Evolutionary conservation across 2,329 filamentous ascomycete species (phyloP).

Genomic region (Ophiostoma fasciatum): DNA sequence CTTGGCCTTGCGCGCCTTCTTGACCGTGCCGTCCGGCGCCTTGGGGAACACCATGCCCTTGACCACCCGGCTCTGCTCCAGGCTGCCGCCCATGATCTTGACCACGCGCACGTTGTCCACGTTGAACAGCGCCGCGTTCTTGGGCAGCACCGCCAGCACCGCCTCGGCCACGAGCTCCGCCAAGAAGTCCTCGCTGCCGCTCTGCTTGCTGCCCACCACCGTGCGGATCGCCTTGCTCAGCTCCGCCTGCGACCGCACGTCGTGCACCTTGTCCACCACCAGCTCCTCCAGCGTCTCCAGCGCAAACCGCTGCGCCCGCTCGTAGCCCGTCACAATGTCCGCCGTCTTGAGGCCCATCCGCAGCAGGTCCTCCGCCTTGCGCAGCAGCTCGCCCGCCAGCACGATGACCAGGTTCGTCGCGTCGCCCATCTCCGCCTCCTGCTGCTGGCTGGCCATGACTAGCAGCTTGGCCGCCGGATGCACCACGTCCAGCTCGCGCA

Average conservation of each 20-base stretch:
- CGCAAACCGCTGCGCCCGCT: constrained; percentile 82
- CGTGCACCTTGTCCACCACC: constrained; percentile 76
- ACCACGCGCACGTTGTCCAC: constrained; percentile 98
- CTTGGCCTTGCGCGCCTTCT: constrained; percentile 86
- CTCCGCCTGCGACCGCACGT: constrained; percentile 66
- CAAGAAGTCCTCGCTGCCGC: constrained; percentile 78
- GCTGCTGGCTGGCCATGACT: constrained; percentile 98
- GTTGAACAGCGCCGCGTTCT: constrained; percentile 93
- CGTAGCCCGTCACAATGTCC: constrained; percentile 90
- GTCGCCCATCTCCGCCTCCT: constrained; percentile 98
- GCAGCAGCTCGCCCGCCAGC: constrained; percentile 83
- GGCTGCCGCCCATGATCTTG: constrained; percentile 96
- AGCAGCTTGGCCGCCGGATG: constrained; percentile 95
- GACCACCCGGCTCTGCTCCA: constrained; percentile 87
- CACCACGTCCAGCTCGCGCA: constrained; percentile 93
- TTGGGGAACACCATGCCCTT: constrained; percentile 98
- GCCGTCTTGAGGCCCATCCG: constrained; percentile 97
- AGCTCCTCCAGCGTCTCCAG: constrained; percentile 77
- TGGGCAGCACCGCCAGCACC: constrained; percentile 77
- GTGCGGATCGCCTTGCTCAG: constrained; percentile 91
- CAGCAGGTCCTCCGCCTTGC: constrained; percentile 92
- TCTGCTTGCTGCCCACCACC: constrained; percentile 93
- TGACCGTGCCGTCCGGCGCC: constrained; percentile 81
- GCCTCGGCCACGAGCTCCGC: constrained; percentile 76
- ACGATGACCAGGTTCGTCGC: constrained; percentile 96